phyloP scores from a whole-genome alignment of 2,329 filamentous ascomycete genomes.

The Talaromyces sp. region DNA sequence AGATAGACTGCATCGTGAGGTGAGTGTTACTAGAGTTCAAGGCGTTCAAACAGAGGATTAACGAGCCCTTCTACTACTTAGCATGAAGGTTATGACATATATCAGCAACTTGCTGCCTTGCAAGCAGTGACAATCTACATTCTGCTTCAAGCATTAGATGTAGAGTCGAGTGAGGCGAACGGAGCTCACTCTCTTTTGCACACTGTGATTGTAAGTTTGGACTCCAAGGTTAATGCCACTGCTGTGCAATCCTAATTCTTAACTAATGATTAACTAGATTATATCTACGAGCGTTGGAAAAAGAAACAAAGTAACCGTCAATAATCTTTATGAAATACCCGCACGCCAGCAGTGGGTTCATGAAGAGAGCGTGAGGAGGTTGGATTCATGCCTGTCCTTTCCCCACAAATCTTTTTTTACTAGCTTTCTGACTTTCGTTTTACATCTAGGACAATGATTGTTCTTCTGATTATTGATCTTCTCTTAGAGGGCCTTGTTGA shows the following conservation, averaged over 20 bases:
- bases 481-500: constrained; percentile 18
- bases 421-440: neutral
- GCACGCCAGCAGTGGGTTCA: constrained; percentile 14
- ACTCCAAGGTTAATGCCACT: neutral
- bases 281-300: neutral
- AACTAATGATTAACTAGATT: neutral
- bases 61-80: neutral
- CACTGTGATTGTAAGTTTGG: constrained; percentile 7
- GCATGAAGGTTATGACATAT: constrained; percentile 14
- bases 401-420: neutral
- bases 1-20: constrained; percentile 14
- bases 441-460: constrained; percentile 11
- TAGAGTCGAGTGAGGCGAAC: constrained; percentile 12
- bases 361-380: constrained; percentile 18
- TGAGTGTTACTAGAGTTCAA: neutral
- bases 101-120: constrained; percentile 15
- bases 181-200: constrained; percentile 5
- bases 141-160: constrained; percentile 15
- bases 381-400: neutral
- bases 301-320: neutral
- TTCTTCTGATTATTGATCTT: constrained; percentile 16
- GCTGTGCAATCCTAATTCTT: neutral
- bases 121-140: constrained; percentile 18
- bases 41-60: neutral
- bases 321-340: constrained; percentile 1